These are phyloP conservation scores for Cicer bijugum DNA, from an alignment of 306 rosid genomes.

Conservation along the genomic window DNA sequence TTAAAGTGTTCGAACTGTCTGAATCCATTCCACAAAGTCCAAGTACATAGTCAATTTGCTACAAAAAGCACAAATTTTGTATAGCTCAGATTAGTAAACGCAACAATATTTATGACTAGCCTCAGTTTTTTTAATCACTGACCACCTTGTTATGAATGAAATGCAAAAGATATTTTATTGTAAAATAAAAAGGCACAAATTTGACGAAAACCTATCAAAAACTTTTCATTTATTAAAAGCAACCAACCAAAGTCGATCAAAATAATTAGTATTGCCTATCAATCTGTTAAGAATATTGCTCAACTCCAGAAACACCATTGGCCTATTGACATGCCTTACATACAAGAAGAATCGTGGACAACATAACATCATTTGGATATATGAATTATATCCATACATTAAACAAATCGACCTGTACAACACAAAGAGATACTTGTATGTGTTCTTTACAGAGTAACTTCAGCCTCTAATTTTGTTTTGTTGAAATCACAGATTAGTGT, in stretches of 20 bases:
- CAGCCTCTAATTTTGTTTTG: conserved; percentile 51
- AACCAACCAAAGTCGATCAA: conserved; percentile 31
- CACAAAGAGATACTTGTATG: conserved; percentile 59
- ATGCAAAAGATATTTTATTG: too few relatives aligned
- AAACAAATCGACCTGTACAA: conserved; percentile 70
- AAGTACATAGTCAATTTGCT: too few relatives aligned
- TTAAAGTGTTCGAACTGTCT: too few relatives aligned
- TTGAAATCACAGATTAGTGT: conserved; percentile 46
- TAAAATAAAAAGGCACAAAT: background rate
- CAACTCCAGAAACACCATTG: conserved; percentile 37
- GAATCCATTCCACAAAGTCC: too few relatives aligned
- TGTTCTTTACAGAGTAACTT: conserved; percentile 67
- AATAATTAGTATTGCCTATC: conserved; percentile 45
- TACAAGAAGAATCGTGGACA: conserved; percentile 45
- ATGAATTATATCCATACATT: conserved; percentile 54
- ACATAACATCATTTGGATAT: conserved; percentile 55
- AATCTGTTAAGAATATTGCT: conserved; percentile 38
- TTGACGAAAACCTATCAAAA: conserved; percentile 30
- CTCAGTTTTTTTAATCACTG: too few relatives aligned
- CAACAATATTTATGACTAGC: too few relatives aligned
- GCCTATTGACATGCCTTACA: conserved; percentile 43
- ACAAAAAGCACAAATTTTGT: too few relatives aligned
- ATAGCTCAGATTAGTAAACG: too few relatives aligned
- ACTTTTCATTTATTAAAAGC: conserved; percentile 37
- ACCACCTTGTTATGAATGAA: too few relatives aligned